A percentile compares a stretch with the other conserved stretches of the same genome.
Evolutionary conservation across 805 yeast species (phyloP).

Genomic region (Priceomyces fermenticarens): DNA sequence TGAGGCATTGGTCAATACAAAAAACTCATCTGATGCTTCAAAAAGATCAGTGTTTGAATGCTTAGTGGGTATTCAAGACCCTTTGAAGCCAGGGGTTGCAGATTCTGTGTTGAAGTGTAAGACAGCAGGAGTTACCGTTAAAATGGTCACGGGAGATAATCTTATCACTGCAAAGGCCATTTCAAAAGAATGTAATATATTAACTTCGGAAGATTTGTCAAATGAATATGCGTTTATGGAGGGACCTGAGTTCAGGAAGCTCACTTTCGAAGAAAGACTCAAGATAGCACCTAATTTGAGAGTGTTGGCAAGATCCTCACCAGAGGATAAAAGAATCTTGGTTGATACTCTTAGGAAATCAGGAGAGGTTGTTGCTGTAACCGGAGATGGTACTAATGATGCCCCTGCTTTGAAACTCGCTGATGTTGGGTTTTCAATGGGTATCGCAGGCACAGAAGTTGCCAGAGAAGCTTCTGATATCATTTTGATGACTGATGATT

Average conservation of each 20-base stretch:
- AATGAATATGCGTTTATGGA: slow-evolving; percentile 74
- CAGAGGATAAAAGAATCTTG: slow-evolving; percentile 87
- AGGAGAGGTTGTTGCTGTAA: slow-evolving; percentile 96
- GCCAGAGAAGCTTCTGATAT: slow-evolving; percentile 97
- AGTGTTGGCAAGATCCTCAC: slow-evolving; percentile 91
- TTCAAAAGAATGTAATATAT: slow-evolving; percentile 80
- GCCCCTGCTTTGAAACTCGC: slow-evolving; percentile 97
- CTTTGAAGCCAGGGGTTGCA: slow-evolving; percentile 85
- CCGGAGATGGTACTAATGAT: slow-evolving; percentile 99
- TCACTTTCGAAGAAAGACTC: slow-evolving; percentile 54
- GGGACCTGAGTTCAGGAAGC: slow-evolving; percentile 82
- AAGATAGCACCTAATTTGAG: slow-evolving; percentile 67
- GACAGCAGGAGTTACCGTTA: slow-evolving; percentile 87
- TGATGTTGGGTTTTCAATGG: slow-evolving; percentile 98
- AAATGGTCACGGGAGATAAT: slow-evolving; percentile 99
- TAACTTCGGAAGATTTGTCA: slow-evolving; percentile 47
- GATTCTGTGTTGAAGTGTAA: slow-evolving; percentile 84
- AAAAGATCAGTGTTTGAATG: slow-evolving; percentile 55
- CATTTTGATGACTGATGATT: slow-evolving; percentile 91
- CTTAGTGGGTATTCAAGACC: slow-evolving; percentile 92
- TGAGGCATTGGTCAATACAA: slow-evolving; percentile 21
- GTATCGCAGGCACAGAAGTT: slow-evolving; percentile 96
- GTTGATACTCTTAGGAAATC: slow-evolving; percentile 75
- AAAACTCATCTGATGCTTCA: slow-evolving; percentile 20
- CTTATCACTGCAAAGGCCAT: slow-evolving; percentile 88